phyloP scores from a whole-genome alignment of 2,329 filamentous ascomycete genomes.

The Beauveria brongniartii region DNA sequence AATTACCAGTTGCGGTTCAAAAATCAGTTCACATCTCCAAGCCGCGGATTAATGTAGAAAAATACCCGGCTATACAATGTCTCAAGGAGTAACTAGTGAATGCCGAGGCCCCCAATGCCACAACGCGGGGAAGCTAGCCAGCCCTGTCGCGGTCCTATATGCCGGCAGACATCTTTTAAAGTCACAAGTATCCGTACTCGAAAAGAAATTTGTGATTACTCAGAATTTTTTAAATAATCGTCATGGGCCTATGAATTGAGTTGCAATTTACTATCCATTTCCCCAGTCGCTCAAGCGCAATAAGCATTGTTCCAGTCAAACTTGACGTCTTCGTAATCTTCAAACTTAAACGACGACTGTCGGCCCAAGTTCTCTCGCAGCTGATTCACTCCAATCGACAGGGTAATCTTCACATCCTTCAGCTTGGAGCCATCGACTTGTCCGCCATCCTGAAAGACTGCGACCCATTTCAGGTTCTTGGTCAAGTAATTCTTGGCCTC shows the following conservation, averaged over 20 bases:
- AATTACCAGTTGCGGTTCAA: background rate
- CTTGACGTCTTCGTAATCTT: background rate
- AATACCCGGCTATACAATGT: no score
- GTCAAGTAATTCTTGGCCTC: background rate
- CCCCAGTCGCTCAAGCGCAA: no score
- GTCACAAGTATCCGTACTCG: no score
- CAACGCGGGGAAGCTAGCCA: background rate
- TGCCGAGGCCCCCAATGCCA: background rate
- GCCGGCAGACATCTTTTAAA: no score
- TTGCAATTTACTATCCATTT: no score
- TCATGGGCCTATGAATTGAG: no score
- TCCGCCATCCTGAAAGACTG: background rate
- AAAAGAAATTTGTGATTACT: no score
- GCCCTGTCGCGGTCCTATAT: background rate
- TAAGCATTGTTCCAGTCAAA: background rate
- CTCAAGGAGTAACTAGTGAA: background rate
- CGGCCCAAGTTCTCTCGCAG: background rate
- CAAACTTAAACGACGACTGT: background rate
- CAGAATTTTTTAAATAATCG: no score
- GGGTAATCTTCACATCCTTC: background rate
- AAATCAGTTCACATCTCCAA: no score
- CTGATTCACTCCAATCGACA: background rate
- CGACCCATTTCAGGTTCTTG: background rate
- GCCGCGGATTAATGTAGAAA: no score
- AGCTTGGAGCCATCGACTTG: background rate